Base-by-base conservation (phyloP, 257 asterid species). In the Ehretia macrophylla region DNA sequence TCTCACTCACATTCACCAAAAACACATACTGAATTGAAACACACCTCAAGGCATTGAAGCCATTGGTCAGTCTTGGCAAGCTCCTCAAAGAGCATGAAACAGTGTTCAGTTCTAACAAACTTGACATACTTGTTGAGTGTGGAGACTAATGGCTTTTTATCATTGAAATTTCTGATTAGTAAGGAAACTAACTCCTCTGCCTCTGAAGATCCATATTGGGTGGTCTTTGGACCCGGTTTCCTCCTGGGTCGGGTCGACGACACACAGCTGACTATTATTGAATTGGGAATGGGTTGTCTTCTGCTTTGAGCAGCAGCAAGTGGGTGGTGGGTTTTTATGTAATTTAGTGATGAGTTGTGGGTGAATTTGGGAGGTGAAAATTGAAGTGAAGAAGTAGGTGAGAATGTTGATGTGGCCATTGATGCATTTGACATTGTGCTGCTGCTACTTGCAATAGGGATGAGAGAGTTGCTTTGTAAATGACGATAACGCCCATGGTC, bases 1-100 rank as follows among this genome's bases (percentile, higher is more conserved):
- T n/a, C n/a, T n/a, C n/a, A n/a, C n/a, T n/a, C n/a, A n/a, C n/a
- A n/a, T n/a, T n/a, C n/a, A n/a, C n/a, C n/a, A n/a, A n/a, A n/a
- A n/a, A n/a, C n/a, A n/a, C n/a, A n/a, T n/a, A n/a, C n/a, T n/a
- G n/a, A n/a, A n/a, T n/a, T n/a, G n/a, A n/a, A n/a, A 27, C 35
- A 27, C 35, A 27, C 98, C 98, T 92, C 97, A 22, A 92, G 87
- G 72, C 98, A 92, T 50, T 92, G 95, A 38, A 86, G 88, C 98
- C 97, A 92, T 55, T 80, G 76, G 20, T 83, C 95, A 32, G 71
- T 69, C 80, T 57, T 85, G 21, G 96, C 98, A 56, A 91, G 93
- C 76, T 91, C 93, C 74, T 91, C 98, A 65, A 91, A 88, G 51
- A 91, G 82, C 80, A 88, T 23, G 76, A 92, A 88, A 63, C 98